Evolutionary conservation across 2,329 filamentous ascomycete genomes (phyloP), one percentile per base, ranked within the genome.

Genomic region (Pleochaeta shiraiana): DNA sequence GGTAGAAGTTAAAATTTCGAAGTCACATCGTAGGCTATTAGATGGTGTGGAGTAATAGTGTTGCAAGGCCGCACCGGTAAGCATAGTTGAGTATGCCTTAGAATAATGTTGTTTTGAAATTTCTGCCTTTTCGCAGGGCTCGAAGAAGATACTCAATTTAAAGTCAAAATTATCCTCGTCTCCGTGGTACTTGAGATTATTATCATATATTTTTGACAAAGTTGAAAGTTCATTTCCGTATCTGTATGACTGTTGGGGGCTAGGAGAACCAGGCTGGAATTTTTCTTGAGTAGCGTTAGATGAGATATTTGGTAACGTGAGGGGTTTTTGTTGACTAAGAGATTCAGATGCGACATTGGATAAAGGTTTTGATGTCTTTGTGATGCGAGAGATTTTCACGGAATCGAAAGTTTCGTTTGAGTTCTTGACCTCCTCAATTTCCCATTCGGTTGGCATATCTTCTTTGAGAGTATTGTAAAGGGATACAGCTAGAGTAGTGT

Each of bases 111-210:
- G 28, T 21, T 60, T 28, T 19, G 30, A 28, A 14, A 60, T 60
- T 33, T 34, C 55, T n/a, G 55, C 26, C 24, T 60, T 60, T 3
- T 60, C 26, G 24, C 55, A 60, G 2, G 33, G 14, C 33, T 33
- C 55, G 19, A 60, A 33, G 55, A 60, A 60, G 7, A 60, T 60
- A 7, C 12, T 31, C 12, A 60, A 26, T 26, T 60, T 60, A 19
- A 60, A 60, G 24, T 60, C 55, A 60, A 60, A 60, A 21, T 26
- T 60, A 21, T 60, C 55, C 31, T 60, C n/a, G 31, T 60, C 55
- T 24, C 26, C 55, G 12, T 60, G 55, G 31, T 33, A 60, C 24
- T 60, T 60, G 24, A 60, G 55, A 21, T 60, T 28, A 11, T n/a
- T n/a, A 14, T 60, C 55, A 31, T n/a, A 34, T 3, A 34, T 33